Evolutionary conservation across 1,139 yeast genomes (phyloP).

Genomic region (Fermentozyma sake): DNA sequence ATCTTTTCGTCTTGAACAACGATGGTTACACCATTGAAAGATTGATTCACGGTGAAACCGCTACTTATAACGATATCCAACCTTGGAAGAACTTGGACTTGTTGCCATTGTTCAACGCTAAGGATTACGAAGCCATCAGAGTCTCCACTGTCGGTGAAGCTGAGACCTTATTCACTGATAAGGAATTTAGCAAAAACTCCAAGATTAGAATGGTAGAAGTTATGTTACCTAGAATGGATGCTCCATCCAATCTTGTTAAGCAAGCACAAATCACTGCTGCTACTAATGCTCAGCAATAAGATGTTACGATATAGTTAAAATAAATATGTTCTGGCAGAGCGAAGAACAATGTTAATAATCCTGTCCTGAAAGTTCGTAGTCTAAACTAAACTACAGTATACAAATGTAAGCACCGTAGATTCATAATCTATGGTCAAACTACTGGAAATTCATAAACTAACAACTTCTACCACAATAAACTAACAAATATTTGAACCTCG

Average conservation of each 20-base stretch:
- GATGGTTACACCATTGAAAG: slow-evolving; percentile 39
- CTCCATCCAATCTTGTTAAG: slow-evolving; percentile 37
- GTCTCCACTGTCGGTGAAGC: slow-evolving; percentile 26
- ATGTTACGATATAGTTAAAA: too few species aligned
- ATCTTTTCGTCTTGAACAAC: slow-evolving; percentile 35
- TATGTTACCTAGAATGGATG: slow-evolving; percentile 34
- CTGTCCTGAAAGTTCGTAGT: too few species aligned
- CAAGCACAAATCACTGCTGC: slow-evolving; percentile 78
- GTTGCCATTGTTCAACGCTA: slow-evolving; percentile 28
- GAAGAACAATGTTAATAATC: too few species aligned
- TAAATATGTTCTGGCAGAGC: too few species aligned
- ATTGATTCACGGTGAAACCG: slow-evolving; percentile 34
- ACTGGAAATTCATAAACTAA: too few species aligned
- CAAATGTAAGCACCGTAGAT: too few species aligned
- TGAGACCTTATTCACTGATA: slow-evolving; percentile 21
- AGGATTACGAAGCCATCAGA: slow-evolving; percentile 21
- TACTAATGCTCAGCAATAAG: slow-evolving; percentile 38
- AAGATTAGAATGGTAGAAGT: slow-evolving; percentile 34
- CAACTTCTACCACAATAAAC: too few species aligned
- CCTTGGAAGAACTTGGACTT: slow-evolving; percentile 35
- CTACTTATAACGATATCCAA: slow-evolving; percentile 35
- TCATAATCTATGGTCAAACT: too few species aligned
- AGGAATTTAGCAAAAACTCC: slow-evolving; percentile 22
- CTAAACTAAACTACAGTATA: too few species aligned
- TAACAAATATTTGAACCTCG: too few species aligned